These are phyloP conservation scores for Blepharisma stoltei DNA, from an alignment of 73 alveolate genomes.

Conservation along the genomic window DNA sequence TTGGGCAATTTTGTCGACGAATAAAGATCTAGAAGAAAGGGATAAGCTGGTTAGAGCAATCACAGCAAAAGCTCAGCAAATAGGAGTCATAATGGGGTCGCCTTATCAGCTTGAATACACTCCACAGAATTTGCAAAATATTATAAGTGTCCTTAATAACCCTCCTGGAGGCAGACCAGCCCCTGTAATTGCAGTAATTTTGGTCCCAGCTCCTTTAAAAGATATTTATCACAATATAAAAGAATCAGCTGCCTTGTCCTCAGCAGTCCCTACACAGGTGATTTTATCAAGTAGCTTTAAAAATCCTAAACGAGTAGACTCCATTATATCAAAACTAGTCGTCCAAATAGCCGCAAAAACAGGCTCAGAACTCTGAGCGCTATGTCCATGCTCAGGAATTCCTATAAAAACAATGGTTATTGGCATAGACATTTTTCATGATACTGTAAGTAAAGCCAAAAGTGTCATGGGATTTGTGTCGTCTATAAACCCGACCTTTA, in stretches of 20 bases:
- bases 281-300: background rate
- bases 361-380: conserved; percentile 94
- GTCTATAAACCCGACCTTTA: conserved; percentile 38
- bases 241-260: background rate
- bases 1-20: background rate
- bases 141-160: background rate
- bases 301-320: conserved; percentile 45
- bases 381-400: conserved; percentile 65
- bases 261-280: conserved; percentile 12
- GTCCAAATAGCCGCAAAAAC: conserved; percentile 87
- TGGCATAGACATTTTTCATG: conserved; percentile 51
- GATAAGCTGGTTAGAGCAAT: conserved; percentile 21
- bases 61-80: background rate
- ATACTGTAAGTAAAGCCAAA: conserved; percentile 28
- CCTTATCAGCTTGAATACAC: background rate
- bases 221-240: background rate
- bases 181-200: background rate
- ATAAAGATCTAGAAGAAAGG: background rate
- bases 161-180: background rate
- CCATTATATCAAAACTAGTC: conserved; percentile 82
- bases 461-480: conserved; percentile 57
- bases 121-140: background rate
- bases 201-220: background rate
- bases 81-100: background rate
- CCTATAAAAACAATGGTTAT: conserved; percentile 51